Evolutionary conservation across 768 basidiomycete species (phyloP), one percentile per base, ranked within the genome.

Genomic region (Boletus barrowsii): DNA sequence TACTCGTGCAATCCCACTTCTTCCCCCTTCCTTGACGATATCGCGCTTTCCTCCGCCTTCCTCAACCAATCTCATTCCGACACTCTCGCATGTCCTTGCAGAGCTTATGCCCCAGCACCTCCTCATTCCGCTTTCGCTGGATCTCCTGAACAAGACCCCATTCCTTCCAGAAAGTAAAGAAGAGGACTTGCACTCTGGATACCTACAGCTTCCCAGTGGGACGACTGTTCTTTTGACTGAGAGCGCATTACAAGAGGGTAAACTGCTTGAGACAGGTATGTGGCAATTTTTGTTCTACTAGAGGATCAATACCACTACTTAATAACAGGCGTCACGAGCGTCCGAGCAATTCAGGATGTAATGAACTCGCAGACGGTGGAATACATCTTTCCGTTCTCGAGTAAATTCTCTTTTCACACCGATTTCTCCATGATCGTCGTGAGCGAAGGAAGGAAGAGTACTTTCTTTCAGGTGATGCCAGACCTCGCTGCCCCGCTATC

Each of bases 371-470:
- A 93, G 61, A 84, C 80, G 0, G 70, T 92, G 29, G 79, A 83
- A 22, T 93, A 93, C 64, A 67, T 77, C 33, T 93, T 91, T 64
- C 91, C 90, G 1, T 93, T 82, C 68, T 68, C 66, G 24, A 87
- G 83, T 64, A 76, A 66, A 53, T 92, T 87, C 67, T 68, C 77
- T 9, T 92, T 93, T 62, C 76, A 83, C 18, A 90, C 88, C 1
- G 88, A 91, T 60, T 69, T 88, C n/a, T 76, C 70, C n/a, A 81
- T 85, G 55, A 58, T 93, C 18, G 69, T 88, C 0, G 69, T 87
- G 10, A 76, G 79, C 39, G 78, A 85, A 54, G 88, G 90, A 30
- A 75, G 75, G 55, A 84, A 82, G 68, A 90, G 87, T 59, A 74
- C 85, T 2, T 85, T 93, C 63, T 87, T 90, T 67, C 77, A 83